phyloP scores from a whole-genome alignment of 2,329 filamentous ascomycete genomes.

The Phaeosphaeria sp. region DNA sequence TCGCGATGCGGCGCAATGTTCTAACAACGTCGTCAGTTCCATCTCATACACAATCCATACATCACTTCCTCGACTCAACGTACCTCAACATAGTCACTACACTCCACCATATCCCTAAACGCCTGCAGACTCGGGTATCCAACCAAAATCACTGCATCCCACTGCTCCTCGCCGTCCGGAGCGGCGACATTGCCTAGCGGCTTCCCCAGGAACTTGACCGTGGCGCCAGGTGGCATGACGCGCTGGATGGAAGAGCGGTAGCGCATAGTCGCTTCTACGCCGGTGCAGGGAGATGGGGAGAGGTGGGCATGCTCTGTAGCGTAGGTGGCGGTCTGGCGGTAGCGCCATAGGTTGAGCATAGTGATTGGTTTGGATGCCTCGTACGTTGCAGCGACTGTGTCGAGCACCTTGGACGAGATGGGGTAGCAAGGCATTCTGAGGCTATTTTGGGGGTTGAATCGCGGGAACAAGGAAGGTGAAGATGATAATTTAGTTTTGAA shows the following conservation, averaged over 20 bases:
- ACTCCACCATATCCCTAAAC: constrained; percentile 20
- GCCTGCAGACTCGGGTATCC: constrained; percentile 9
- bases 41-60: no score
- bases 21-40: not conserved
- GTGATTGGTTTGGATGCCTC: constrained; percentile 19
- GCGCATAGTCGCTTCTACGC: constrained; percentile 14
- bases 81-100: constrained; percentile 10
- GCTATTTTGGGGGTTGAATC: not conserved
- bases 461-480: no score
- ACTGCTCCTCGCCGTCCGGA: constrained; percentile 7
- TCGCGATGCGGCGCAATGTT: constrained; percentile 13
- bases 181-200: not conserved
- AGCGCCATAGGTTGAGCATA: constrained; percentile 28
- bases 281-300: constrained; percentile 14
- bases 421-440: not conserved
- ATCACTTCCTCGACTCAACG: not conserved
- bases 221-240: constrained; percentile 9
- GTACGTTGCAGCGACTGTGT: not conserved
- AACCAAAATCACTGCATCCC: constrained; percentile 10
- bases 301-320: constrained; percentile 12
- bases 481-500: no score
- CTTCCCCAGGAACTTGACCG: constrained; percentile 4
- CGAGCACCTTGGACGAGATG: not conserved
- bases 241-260: constrained; percentile 13
- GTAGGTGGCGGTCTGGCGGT: constrained; percentile 10